These are phyloP conservation scores for Trichoderma reesei DNA, from an alignment of 495 filamentous ascomycete species.

Conservation along the genomic window DNA sequence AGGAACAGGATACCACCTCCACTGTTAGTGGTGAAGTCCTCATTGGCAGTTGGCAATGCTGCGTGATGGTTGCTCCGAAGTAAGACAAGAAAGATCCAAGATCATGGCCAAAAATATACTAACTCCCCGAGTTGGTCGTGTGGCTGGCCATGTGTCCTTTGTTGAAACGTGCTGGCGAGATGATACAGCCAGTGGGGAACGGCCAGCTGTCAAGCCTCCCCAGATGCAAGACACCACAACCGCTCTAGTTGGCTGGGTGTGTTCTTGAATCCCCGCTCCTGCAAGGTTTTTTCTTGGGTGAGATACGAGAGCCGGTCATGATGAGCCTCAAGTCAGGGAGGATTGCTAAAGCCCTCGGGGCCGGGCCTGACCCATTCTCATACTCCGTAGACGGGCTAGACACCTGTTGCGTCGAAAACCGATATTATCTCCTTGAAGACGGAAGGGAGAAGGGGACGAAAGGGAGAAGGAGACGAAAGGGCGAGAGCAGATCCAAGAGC, in stretches of 20 bases:
- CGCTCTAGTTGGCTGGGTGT: conserved; percentile 2
- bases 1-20: background rate
- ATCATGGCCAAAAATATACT: conserved; percentile 7
- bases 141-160: conserved; percentile 8
- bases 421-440: background rate
- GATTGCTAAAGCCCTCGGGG: background rate
- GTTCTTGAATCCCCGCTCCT: background rate
- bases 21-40: background rate
- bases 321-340: background rate
- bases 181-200: conserved; percentile 9
- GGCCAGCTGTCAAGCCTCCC: conserved; percentile 10
- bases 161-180: conserved; percentile 10
- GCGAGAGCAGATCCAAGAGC: background rate
- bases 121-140: conserved; percentile 7
- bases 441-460: background rate
- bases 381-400: background rate
- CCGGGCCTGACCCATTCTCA: background rate
- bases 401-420: background rate
- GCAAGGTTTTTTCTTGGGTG: background rate
- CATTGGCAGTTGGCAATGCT: background rate
- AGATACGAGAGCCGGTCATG: background rate
- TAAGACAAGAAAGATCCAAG: conserved; percentile 5
- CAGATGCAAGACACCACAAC: conserved; percentile 8
- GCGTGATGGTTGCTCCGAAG: conserved; percentile 2
- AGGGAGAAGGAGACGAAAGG: background rate